Conservation (phyloP, 148 eudicot species). For the Hydrangea macrophylla region DNA sequence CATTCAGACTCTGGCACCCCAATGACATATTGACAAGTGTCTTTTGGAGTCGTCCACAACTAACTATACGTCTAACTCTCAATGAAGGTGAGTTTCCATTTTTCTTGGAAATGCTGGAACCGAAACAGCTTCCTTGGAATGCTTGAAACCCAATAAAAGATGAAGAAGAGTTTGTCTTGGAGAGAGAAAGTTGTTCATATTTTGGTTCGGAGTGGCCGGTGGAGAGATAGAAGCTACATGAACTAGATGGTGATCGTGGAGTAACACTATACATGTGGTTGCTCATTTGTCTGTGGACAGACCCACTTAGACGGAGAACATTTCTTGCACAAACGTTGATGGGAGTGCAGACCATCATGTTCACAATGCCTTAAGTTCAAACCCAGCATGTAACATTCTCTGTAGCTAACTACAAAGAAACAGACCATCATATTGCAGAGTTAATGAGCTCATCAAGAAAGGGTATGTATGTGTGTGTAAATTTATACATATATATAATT, state of each 20-base stretch:
- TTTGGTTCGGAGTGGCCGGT: slow-evolving; percentile 28
- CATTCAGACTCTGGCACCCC: slow-evolving; percentile 25
- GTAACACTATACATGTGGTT: slow-evolving; percentile 24
- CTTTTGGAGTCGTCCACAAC: slow-evolving; percentile 24
- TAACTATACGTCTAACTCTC: slow-evolving; percentile 28
- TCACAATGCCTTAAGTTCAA: slow-evolving; percentile 27
- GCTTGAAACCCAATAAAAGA: slow-evolving; percentile 34
- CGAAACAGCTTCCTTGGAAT: slow-evolving; percentile 26
- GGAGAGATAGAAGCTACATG: slow-evolving; percentile 33
- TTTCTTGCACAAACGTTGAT: slow-evolving; percentile 31
- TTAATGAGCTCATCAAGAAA: background rate
- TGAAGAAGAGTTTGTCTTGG: slow-evolving; percentile 30
- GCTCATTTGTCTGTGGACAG: slow-evolving; percentile 44
- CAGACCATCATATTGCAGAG: slow-evolving; percentile 2
- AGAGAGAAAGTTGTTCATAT: slow-evolving; percentile 25
- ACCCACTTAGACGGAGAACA: slow-evolving; percentile 25
- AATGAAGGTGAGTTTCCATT: slow-evolving; percentile 28
- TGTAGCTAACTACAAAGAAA: background rate
- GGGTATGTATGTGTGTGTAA: too few relatives aligned
- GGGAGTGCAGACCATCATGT: slow-evolving; percentile 43
- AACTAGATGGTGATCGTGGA: slow-evolving; percentile 31
- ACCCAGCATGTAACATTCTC: slow-evolving; percentile 1
- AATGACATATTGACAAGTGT: slow-evolving; percentile 33
- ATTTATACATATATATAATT: background rate
- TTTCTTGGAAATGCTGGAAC: slow-evolving; percentile 24